Base-by-base conservation (phyloP, 2,329 filamentous ascomycete species). In the Claviceps pazoutovae region DNA sequence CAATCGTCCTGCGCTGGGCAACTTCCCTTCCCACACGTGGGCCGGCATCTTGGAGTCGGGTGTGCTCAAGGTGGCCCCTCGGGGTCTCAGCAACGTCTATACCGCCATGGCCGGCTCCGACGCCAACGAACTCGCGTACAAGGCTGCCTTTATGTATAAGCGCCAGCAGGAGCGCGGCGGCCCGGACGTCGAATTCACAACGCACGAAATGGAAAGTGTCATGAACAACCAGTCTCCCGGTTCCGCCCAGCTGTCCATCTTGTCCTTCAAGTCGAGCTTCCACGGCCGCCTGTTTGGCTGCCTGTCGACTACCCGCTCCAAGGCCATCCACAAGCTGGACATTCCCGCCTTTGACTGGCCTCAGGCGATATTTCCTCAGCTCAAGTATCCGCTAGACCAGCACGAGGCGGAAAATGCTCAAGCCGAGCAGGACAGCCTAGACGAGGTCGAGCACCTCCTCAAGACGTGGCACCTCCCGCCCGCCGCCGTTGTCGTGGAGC, bases 271-370 rank as follows among this genome's bases (percentile, higher is more conserved):
- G 71, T 82, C 83, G 39, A 87, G 76, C 56, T 95, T 95, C 78
- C 89, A 95, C 72, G 89, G 89, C 59, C 88, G 89, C 58, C 80
- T 95, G 46, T 95, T 95, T 61, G 89, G 88, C 63, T 84, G 80
- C 53, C 78, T 95, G 52, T 91, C 86, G 55, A 95, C 88, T 53
- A 95, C 89, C 14, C 85, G 89, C 65, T 90, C 84, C 69, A 95
- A 95, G 78, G 80, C 89, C 46, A 90, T 95, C 66, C 89, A 95
- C 76, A 95, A 95, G 73, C 74, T 95, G 60, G 89, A 95, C 65
- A 95, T 95, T 60, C 89, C 89, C 23, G 87, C 89, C 62, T 95
- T 95, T 63, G 86, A 95, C 76, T 95, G 89, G 89, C 89, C 89
- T 30, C 87, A 91, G 68, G 88, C 88, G 17, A 80, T 86, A 52